Percentiles rank a stretch among this genome's conserved stretches.
Conservation (phyloP, 1,139 yeast genomes). For the Diutina pseudorugosa region DNA sequence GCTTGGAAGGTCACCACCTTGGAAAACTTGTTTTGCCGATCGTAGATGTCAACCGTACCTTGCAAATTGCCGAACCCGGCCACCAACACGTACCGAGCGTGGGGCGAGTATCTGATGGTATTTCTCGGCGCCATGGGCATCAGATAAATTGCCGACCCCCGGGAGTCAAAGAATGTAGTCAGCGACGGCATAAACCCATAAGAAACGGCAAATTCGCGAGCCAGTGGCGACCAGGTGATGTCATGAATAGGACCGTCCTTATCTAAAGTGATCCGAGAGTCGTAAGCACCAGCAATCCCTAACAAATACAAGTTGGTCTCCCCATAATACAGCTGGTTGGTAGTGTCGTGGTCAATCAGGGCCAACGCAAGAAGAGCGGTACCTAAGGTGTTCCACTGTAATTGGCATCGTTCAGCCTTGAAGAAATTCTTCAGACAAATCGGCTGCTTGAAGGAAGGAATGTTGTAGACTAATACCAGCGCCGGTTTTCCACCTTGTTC, state of each 20-base stretch:
- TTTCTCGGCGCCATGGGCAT: constrained; percentile 85
- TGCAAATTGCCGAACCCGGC: constrained; percentile 98
- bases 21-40: constrained; percentile 76
- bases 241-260: constrained; percentile 97
- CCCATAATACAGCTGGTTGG: constrained; percentile 93
- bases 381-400: constrained; percentile 84
- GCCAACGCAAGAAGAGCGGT: constrained; percentile 91
- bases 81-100: constrained; percentile 79
- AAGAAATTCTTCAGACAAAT: constrained; percentile 81
- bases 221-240: constrained; percentile 93
- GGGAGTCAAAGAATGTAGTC: constrained; percentile 86
- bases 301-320: constrained; percentile 85
- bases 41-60: constrained; percentile 92
- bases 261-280: constrained; percentile 64
- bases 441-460: constrained; percentile 66
- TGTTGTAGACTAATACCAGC: constrained; percentile 68
- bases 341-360: constrained; percentile 88
- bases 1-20: constrained; percentile 82
- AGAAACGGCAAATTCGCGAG: constrained; percentile 93
- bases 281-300: constrained; percentile 88
- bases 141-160: constrained; percentile 80
- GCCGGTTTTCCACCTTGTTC: constrained; percentile 84
- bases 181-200: constrained; percentile 98
- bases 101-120: constrained; percentile 86
- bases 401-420: constrained; percentile 87